Conservation (phyloP, 805 yeast genomes). For the Pichia sporocuriosa region DNA sequence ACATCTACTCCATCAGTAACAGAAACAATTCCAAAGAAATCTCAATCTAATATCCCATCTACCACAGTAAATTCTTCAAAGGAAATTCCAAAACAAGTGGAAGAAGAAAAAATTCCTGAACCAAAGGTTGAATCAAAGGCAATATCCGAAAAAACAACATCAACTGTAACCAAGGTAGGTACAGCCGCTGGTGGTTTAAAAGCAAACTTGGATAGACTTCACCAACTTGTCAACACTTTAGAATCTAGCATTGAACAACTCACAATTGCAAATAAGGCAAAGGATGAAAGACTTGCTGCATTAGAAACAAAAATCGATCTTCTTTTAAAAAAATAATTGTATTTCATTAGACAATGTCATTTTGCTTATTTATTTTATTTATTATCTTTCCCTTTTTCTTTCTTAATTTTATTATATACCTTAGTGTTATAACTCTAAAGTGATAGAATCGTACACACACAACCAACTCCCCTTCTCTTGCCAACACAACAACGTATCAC, state of each 20-base stretch:
- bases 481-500: too few relatives aligned
- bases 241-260: conserved; percentile 50
- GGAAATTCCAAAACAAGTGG: conserved; percentile 2
- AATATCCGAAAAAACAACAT: conserved; percentile 1
- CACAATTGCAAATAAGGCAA: conserved; percentile 48
- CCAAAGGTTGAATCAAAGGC: conserved; percentile 14
- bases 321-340: conserved; percentile 35
- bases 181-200: conserved; percentile 58
- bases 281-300: conserved; percentile 52
- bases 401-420: too few relatives aligned
- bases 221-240: conserved; percentile 47
- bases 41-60: too few relatives aligned
- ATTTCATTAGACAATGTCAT: background rate
- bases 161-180: conserved; percentile 14
- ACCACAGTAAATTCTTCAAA: too few relatives aligned
- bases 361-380: background rate
- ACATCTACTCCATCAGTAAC: background rate
- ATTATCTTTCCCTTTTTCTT: too few relatives aligned
- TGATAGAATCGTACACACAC: too few relatives aligned
- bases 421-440: too few relatives aligned
- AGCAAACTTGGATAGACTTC: conserved; percentile 63
- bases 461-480: too few relatives aligned
- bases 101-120: conserved; percentile 1
- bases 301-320: conserved; percentile 58
- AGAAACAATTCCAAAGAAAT: background rate